Conservation (phyloP, 2,329 filamentous ascomycete species). For the Colletotrichum trifolii region DNA sequence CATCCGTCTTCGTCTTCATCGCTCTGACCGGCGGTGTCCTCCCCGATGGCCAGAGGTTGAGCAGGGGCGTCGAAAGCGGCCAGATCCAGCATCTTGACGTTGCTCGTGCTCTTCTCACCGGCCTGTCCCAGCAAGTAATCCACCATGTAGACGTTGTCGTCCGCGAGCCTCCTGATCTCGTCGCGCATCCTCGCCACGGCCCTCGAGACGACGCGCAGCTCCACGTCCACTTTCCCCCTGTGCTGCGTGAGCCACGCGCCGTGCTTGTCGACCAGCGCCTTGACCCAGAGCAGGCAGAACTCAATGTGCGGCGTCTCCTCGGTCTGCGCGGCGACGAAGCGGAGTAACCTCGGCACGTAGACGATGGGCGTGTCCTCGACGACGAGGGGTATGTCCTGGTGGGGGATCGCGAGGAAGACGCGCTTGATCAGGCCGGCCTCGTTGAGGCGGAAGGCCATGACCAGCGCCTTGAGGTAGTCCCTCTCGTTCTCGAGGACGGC, state of each 20-base stretch:
- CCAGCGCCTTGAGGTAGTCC: constrained; percentile 89
- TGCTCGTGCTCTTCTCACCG: constrained; percentile 31
- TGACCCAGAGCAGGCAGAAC: constrained; percentile 94
- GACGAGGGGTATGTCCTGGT: constrained; percentile 78
- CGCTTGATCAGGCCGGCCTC: constrained; percentile 83
- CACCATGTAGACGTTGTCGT: constrained; percentile 90
- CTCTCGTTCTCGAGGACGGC: constrained; percentile 72
- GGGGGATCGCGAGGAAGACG: constrained; percentile 86
- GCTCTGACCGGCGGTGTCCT: constrained; percentile 41
- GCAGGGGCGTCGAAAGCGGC: constrained; percentile 28
- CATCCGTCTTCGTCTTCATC: constrained; percentile 57
- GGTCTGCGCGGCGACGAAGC: constrained; percentile 87
- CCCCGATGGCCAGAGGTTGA: constrained; percentile 26
- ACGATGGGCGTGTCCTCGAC: constrained; percentile 83
- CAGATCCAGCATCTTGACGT: constrained; percentile 41
- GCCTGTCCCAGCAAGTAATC: constrained; percentile 78
- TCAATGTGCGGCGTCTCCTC: constrained; percentile 94
- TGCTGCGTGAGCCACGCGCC: constrained; percentile 88
- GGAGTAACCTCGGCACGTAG: constrained; percentile 86
- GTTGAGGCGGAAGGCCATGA: constrained; percentile 98
- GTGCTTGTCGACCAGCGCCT: constrained; percentile 82
- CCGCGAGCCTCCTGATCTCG: constrained; percentile 83
- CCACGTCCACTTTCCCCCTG: constrained; percentile 81
- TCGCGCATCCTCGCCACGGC: constrained; percentile 83
- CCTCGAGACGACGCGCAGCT: constrained; percentile 84